Evolutionary conservation across 371 early-diverging fungal species (phyloP).

Genomic region (Mortierella polycephala): DNA sequence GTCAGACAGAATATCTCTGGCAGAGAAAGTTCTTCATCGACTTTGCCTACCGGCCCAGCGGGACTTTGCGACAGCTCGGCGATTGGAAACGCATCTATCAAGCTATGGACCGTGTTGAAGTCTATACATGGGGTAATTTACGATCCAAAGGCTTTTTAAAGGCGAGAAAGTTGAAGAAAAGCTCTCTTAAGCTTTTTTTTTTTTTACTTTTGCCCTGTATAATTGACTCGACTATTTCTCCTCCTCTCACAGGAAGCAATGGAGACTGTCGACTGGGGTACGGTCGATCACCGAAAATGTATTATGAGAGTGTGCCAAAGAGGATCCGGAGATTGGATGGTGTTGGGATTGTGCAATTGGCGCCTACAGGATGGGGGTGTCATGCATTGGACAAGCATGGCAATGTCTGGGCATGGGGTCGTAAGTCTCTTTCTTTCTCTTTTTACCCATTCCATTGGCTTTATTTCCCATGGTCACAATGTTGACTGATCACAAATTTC

Average conservation of each 20-base stretch:
- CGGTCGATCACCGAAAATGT: slow-evolving; percentile 30
- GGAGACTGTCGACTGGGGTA: slow-evolving; percentile 39
- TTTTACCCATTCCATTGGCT: background rate
- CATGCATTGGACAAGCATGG: slow-evolving; percentile 49
- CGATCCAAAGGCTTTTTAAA: background rate
- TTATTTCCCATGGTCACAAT: background rate
- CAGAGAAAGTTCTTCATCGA: slow-evolving; percentile 44
- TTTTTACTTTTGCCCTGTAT: background rate
- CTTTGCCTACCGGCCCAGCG: slow-evolving; percentile 21
- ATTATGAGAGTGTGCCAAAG: slow-evolving; percentile 48
- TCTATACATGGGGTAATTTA: slow-evolving; percentile 52
- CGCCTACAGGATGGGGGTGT: slow-evolving; percentile 48
- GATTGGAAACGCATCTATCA: slow-evolving; percentile 46
- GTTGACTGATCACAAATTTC: background rate
- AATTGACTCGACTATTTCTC: background rate
- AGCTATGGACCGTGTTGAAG: slow-evolving; percentile 48
- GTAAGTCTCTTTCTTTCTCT: slow-evolving; percentile 18
- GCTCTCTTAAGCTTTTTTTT: background rate
- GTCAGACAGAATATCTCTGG: slow-evolving; percentile 43
- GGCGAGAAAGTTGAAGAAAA: background rate
- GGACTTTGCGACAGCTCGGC: slow-evolving; percentile 14
- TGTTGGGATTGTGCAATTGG: slow-evolving; percentile 31
- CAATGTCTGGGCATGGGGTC: slow-evolving; percentile 52
- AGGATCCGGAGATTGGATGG: slow-evolving; percentile 39
- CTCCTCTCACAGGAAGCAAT: slow-evolving; percentile 20